Evolutionary conservation across 2,329 filamentous ascomycete genomes (phyloP), one percentile per base, ranked within the genome.

Genomic region (Thelonectria blattea): DNA sequence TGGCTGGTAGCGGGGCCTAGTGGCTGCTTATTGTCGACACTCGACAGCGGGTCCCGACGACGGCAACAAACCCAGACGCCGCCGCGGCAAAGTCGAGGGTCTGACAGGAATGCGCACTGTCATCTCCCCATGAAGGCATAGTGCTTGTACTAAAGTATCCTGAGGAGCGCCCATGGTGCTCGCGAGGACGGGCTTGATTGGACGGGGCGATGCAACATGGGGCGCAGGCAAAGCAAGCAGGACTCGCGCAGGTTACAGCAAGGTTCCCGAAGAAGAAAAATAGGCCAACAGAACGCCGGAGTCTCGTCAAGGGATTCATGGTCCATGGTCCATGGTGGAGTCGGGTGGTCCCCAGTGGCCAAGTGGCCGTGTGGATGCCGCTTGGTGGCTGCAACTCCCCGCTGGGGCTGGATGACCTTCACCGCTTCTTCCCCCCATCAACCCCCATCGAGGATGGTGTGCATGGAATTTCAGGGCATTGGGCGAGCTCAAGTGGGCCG

Each of bases 371-470:
- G 68, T 65, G 67, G 68, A 60, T 65, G 57, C 45, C 41, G 12
- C 56, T 64, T 58, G 61, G 65, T 62, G 68, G 75, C 73, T 73
- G 69, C 68, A 62, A 60, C 52, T 71, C 65, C 69, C 70, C 71
- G 71, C 69, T 67, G 67, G 73, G 70, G 71, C 72, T 74, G 71
- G 72, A 63, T 61, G 60, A 64, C 60, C 71, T 75, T 76, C 74
- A 76, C 74, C 74, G 74, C 74, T 74, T 76, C 74, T 76, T 76
- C 67, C 65, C 63, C 61, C 65, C 59, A 46, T 58, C 47, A 20
- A 52, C 50, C 56, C 67, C 70, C 70, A 72, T 71, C 64, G 63
- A 71, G n/a, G n/a, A 66, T 64, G 46, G 66, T 63, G 59, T 63
- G 69, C 62, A 67, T 71, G 66, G 62, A 58, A 64, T 65, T 62